A percentile compares a stretch with the other conserved stretches of the same genome.
phyloP scores from a whole-genome alignment of 176 grass and related monocot genomes.

The Zizania latifolia region DNA sequence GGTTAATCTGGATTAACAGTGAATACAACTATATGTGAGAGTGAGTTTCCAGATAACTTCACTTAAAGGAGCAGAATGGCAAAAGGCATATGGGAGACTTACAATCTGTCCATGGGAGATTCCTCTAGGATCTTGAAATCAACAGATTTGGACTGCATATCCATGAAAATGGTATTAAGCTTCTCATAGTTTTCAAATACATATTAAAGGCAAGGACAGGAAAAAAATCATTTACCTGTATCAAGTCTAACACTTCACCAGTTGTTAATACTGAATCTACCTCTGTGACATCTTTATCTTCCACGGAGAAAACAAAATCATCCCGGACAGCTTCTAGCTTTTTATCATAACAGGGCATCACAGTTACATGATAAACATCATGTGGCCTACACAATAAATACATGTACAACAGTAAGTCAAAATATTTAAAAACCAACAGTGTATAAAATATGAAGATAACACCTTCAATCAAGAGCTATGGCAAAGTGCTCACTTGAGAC shows the following conservation, averaged over 20 bases:
- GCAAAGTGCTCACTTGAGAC: conserved; percentile 53
- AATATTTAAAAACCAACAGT: background rate
- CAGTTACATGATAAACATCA: conserved; percentile 89
- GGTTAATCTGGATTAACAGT: conserved; percentile 56
- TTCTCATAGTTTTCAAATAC: background rate
- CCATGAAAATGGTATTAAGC: conserved; percentile 30
- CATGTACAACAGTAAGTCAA: background rate
- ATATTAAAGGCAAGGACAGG: background rate
- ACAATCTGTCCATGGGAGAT: conserved; percentile 76
- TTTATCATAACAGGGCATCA: conserved; percentile 99
- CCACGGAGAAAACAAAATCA: conserved; percentile 74
- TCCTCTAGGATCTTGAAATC: conserved; percentile 83
- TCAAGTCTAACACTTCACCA: conserved; percentile 92
- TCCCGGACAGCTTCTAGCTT: conserved; percentile 89
- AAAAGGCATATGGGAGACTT: conserved; percentile 30
- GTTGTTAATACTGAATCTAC: conserved; percentile 94
- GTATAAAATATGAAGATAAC: conserved; percentile 9
- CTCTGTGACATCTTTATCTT: conserved; percentile 68
- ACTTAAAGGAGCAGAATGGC: conserved; percentile 5
- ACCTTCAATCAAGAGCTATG: conserved; percentile 16
- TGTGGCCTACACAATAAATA: conserved; percentile 36
- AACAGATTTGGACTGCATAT: conserved; percentile 67
- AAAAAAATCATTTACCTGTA: conserved; percentile 59
- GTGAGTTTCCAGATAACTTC: background rate
- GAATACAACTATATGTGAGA: background rate